phyloP scores from a whole-genome alignment of 805 yeast species.

The Cyberlindnera lachancei region DNA sequence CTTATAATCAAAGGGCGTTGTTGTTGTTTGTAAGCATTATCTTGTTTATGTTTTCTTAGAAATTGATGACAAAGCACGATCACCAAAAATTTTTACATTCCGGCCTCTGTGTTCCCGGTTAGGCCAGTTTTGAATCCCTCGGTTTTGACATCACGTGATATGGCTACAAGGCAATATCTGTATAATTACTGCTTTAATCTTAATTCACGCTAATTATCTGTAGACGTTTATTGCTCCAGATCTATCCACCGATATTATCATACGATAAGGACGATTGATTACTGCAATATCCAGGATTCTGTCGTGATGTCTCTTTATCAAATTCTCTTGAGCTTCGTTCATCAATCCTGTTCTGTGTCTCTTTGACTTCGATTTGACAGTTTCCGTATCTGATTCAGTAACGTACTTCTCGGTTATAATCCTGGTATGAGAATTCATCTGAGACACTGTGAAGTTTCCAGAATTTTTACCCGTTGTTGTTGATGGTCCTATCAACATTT shows the following conservation, averaged over 20 bases:
- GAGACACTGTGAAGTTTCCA: constrained; percentile 20
- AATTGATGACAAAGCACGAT: too few species aligned
- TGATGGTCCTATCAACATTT: constrained; percentile 18
- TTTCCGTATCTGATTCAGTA: constrained; percentile 7
- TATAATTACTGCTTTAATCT: too few species aligned
- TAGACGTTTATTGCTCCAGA: constrained; percentile 60
- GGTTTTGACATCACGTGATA: too few species aligned
- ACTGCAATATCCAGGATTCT: constrained; percentile 40
- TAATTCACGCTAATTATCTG: constrained; percentile 24
- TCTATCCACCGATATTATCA: constrained; percentile 61
- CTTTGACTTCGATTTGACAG: constrained; percentile 9
- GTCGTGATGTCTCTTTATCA: constrained; percentile 42
- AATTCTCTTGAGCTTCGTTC: constrained; percentile 35
- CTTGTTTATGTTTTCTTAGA: too few species aligned
- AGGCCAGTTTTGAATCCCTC: too few species aligned
- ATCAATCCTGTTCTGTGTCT: constrained; percentile 28
- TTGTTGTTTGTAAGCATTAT: too few species aligned
- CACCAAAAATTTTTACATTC: too few species aligned
- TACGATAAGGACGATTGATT: constrained; percentile 42
- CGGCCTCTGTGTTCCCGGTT: too few species aligned
- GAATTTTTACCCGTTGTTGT: constrained; percentile 6
- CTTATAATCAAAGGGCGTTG: too few species aligned
- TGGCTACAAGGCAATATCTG: too few species aligned
- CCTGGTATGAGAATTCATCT: constrained; percentile 31
- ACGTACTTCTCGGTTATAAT: constrained; percentile 32